Percentiles rank a stretch among this genome's conserved stretches.
These are phyloP conservation scores for Kwoniella sp. DNA, from an alignment of 768 basidiomycete genomes.

Conservation along the genomic window DNA sequence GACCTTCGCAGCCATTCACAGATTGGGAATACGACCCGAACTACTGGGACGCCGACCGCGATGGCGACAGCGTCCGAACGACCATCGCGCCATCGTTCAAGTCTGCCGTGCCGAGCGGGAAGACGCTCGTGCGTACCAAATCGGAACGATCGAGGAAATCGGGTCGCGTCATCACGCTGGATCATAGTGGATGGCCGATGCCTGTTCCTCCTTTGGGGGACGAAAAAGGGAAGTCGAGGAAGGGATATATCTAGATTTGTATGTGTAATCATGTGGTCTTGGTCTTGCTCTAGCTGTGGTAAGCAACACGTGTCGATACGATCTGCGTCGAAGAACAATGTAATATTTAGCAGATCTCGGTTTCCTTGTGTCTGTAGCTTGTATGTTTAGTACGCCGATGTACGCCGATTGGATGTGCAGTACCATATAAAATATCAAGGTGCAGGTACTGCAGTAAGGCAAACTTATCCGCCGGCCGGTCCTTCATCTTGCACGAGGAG, in stretches of 20 bases:
- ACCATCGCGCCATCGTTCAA: constrained; percentile 6
- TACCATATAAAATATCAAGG: too few species aligned
- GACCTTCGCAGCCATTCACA: constrained; percentile 6
- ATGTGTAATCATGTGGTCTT: too few species aligned
- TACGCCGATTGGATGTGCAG: too few species aligned
- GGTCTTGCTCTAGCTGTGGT: too few species aligned
- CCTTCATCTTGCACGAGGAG: too few species aligned
- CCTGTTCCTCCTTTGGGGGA: neutral
- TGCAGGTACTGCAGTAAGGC: too few species aligned
- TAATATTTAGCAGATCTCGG: too few species aligned
- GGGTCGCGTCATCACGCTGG: constrained; percentile 9
- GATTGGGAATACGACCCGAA: constrained; percentile 13
- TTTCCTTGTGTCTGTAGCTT: too few species aligned
- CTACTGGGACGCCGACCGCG: neutral
- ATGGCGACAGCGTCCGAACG: neutral
- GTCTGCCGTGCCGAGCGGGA: constrained; percentile 17
- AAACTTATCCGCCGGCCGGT: too few species aligned
- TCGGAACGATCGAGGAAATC: constrained; percentile 16
- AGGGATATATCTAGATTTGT: neutral
- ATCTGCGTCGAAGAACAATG: too few species aligned
- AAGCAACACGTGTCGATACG: too few species aligned
- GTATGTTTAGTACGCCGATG: too few species aligned
- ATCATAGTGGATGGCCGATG: constrained; percentile 13
- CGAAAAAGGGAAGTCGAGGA: neutral
- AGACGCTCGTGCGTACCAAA: constrained; percentile 10